phyloP scores from a whole-genome alignment of 2,329 filamentous ascomycete genomes.

The Colletotrichum nymphaeae region DNA sequence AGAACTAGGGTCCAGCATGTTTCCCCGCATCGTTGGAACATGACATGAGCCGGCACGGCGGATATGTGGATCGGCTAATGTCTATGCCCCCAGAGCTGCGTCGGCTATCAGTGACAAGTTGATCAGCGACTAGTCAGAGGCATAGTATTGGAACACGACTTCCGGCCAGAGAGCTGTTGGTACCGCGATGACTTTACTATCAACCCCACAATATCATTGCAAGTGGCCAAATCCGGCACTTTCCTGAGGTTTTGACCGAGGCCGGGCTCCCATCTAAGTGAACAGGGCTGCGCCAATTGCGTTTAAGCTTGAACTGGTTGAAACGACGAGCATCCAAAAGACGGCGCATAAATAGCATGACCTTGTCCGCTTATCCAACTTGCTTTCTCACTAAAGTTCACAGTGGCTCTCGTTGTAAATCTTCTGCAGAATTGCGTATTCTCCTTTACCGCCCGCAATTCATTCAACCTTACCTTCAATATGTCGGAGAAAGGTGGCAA shows the following conservation, averaged over 20 bases:
- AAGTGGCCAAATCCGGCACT: neutral
- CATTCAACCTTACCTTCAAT: neutral
- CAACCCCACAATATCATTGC: neutral
- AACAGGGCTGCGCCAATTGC: neutral
- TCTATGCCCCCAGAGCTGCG: neutral
- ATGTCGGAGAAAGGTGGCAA: conserved; percentile 7
- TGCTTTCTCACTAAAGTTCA: neutral
- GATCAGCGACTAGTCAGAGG: neutral
- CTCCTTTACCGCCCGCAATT: neutral
- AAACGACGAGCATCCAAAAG: neutral
- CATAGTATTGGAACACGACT: neutral
- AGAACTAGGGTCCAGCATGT: neutral
- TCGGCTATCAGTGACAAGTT: conserved; percentile 4
- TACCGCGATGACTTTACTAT: neutral
- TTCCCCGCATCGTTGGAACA: conserved; percentile 10
- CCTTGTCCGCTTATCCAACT: neutral
- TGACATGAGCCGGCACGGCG: neutral
- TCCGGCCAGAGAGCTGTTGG: neutral
- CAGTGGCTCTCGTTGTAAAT: neutral
- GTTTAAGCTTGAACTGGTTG: neutral
- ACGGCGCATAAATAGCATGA: neutral
- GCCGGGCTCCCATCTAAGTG: neutral
- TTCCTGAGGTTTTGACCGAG: neutral
- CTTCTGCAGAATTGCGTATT: neutral
- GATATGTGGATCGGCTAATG: conserved; percentile 5